Evolutionary conservation across 23 red algal species (phyloP).

Genomic region (Pyropia yezoensis): DNA sequence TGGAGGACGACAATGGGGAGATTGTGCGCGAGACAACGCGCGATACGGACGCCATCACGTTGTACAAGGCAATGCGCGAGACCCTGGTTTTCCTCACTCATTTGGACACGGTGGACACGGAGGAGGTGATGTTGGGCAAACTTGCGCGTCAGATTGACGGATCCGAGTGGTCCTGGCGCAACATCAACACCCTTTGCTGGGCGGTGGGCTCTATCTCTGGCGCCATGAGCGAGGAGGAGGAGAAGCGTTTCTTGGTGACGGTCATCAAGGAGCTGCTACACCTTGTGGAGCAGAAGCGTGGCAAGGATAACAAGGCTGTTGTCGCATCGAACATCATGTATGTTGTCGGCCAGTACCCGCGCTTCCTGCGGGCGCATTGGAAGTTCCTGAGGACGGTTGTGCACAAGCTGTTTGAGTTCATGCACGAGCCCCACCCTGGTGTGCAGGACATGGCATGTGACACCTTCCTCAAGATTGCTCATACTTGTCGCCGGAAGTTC

Average conservation of each 20-base stretch:
- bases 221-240: constrained; percentile 88
- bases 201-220: constrained; percentile 97
- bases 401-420: constrained; percentile 99
- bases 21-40: constrained; percentile 96
- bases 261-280: constrained; percentile 97
- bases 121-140: constrained; percentile 90
- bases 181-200: constrained; percentile 98
- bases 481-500: constrained; percentile 90
- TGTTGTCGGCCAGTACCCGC: constrained; percentile 97
- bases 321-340: constrained; percentile 99
- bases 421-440: constrained; percentile 98
- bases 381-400: constrained; percentile 97
- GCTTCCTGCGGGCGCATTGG: constrained; percentile 96
- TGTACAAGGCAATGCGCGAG: constrained; percentile 94
- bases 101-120: constrained; percentile 80
- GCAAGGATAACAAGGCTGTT: constrained; percentile 99
- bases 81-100: constrained; percentile 87
- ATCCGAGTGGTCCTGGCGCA: constrained; percentile 93
- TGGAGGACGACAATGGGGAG: constrained; percentile 99
- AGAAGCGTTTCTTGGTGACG: constrained; percentile 85
- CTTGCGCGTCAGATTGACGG: constrained; percentile 77
- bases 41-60: constrained; percentile 90
- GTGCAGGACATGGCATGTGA: constrained; percentile 99
- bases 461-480: constrained; percentile 98
- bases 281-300: constrained; percentile 87